Base-by-base conservation (phyloP, 2,329 filamentous ascomycete species). In the Hypomyces rosellus region DNA sequence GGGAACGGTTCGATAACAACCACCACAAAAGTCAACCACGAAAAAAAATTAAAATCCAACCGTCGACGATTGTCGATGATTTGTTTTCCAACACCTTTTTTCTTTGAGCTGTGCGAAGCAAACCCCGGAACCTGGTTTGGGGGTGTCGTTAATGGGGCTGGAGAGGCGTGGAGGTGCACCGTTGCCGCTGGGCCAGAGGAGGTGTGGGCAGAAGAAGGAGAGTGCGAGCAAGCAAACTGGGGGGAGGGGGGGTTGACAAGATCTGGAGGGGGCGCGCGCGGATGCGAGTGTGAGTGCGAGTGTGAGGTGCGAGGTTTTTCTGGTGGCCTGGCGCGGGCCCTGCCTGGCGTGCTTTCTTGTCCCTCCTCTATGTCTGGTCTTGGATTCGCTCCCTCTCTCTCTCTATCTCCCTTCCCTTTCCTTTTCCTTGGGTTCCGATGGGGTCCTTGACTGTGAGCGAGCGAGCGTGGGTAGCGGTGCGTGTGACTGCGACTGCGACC, bases 81-180 rank as follows among this genome's bases (percentile, higher is more conserved):
- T 22, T 15, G 22, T 40, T 20, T 9, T 30, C 6, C 5, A 30
- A 25, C 20, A 25, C 15, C 16, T 42, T 42, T 42, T 42, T 42
- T 45, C 33, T 15, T 49, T 39, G 15, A 41, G 45, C 34, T 34
- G 34, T 54, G 54, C 52, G 25, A 51, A 58, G 54, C 56, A 55
- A 60, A 61, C 58, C 57, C 59, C 57, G 57, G 58, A 58, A 59
- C 59, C 57, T 61, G 57, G 59, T 57, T 60, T 52, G 67, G 67
- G 67, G 64, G 67, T 69, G 67, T 69, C 67, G 67, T 68, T 69
- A 69, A 69, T 68, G 64, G 62, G 63, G 58, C 61, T 65, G 62
- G 58, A 61, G 67, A 68, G 67, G 67, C 63, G 67, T 69, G 66
- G 65, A 68, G 63, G 60, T 59, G 63, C 57, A 59, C 51, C 45